These are phyloP conservation scores for Candida tropicalis DNA, from an alignment of 1,139 yeast species.

Conservation along the genomic window DNA sequence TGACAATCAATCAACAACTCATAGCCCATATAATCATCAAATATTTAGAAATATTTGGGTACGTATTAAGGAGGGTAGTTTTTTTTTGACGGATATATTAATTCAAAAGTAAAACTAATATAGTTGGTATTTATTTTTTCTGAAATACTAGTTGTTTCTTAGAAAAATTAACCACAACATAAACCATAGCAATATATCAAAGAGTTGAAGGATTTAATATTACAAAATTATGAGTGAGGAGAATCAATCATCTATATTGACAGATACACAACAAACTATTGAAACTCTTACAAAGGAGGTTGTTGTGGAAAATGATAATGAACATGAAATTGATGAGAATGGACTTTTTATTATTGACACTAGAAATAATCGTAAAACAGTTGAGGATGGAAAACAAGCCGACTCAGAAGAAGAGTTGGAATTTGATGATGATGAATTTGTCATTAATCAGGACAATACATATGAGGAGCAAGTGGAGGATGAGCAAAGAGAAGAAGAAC, in stretches of 20 bases:
- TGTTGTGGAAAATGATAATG: neutral
- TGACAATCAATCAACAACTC: too few relatives aligned
- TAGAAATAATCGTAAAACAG: too few relatives aligned
- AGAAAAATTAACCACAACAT: too few relatives aligned
- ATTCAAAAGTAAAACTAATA: too few relatives aligned
- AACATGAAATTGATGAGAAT: constrained; percentile 4
- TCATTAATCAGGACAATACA: neutral
- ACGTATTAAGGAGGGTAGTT: too few relatives aligned
- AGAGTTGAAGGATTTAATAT: too few relatives aligned
- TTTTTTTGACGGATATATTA: too few relatives aligned
- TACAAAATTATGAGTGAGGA: neutral
- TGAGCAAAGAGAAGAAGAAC: constrained; percentile 2
- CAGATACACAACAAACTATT: constrained; percentile 2
- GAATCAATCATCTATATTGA: neutral
- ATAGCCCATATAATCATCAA: too few relatives aligned
- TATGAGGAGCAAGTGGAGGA: neutral
- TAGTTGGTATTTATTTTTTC: too few relatives aligned
- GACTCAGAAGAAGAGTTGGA: constrained; percentile 4
- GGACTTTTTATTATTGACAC: neutral
- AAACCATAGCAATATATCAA: neutral
- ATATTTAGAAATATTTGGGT: too few relatives aligned
- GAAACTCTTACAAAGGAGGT: neutral
- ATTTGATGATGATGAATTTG: constrained; percentile 5
- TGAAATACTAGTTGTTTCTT: too few relatives aligned
- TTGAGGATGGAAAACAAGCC: neutral